These are phyloP conservation scores for Isoetes taiwanensis DNA, from an alignment of 75 land plant genomes.

Conservation along the genomic window DNA sequence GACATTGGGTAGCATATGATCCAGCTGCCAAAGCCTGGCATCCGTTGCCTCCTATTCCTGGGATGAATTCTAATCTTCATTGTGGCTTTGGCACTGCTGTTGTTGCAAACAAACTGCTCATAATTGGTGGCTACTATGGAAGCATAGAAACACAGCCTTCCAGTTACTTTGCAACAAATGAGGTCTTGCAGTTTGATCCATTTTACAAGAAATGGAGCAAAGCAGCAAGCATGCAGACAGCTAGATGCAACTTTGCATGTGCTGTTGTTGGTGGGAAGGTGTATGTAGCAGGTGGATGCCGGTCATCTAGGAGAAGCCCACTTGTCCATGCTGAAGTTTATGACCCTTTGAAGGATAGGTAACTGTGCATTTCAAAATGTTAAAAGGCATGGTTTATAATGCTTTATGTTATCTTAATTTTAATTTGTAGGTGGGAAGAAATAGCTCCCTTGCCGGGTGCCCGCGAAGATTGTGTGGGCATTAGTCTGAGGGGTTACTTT, in stretches of 20 bases:
- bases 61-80: conserved; percentile 9
- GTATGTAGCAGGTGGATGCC: conserved; percentile 23
- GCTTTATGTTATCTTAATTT: background rate
- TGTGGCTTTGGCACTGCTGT: conserved; percentile 16
- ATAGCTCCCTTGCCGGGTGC: conserved; percentile 20
- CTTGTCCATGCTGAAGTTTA: conserved; percentile 18
- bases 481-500: conserved; percentile 10
- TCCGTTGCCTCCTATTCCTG: conserved; percentile 19
- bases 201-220: conserved; percentile 18
- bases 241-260: conserved; percentile 26
- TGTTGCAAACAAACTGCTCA: conserved; percentile 19
- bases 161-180: conserved; percentile 17
- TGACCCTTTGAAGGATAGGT: conserved; percentile 22
- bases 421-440: conserved; percentile 20
- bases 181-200: conserved; percentile 24
- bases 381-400: background rate
- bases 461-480: conserved; percentile 21
- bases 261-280: conserved; percentile 21
- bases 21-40: conserved; percentile 21
- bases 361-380: background rate
- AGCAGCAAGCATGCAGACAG: conserved; percentile 13
- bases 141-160: conserved; percentile 8
- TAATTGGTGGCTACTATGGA: conserved; percentile 20
- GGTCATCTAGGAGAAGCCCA: conserved; percentile 14
- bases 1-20: conserved; percentile 17